Conservation (phyloP, 768 basidiomycete species). For the Inosperma sp. region DNA sequence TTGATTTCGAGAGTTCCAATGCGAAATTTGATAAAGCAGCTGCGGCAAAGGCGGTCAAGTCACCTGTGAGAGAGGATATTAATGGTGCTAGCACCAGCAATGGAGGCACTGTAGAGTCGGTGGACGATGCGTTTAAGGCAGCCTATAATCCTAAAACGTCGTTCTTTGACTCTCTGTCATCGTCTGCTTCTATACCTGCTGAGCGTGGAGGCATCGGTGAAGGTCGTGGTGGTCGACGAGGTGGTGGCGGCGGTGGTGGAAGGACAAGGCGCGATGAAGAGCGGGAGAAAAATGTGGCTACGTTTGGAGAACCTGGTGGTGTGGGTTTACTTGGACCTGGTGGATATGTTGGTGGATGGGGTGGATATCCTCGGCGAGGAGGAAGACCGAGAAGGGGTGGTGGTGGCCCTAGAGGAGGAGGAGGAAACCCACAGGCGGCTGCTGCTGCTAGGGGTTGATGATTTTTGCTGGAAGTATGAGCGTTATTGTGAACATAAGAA, state of each 20-base stretch:
- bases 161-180: conserved; percentile 72
- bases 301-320: conserved; percentile 83
- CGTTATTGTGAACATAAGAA: no score
- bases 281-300: conserved; percentile 77
- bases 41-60: conserved; percentile 27
- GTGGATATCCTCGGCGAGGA: conserved; percentile 56
- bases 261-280: conserved; percentile 77
- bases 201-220: conserved; percentile 40
- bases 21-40: conserved; percentile 78
- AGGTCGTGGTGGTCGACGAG: conserved; percentile 33
- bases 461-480: no score
- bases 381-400: conserved; percentile 35
- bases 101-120: conserved; percentile 22
- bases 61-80: conserved; percentile 23
- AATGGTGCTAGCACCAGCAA: conserved; percentile 11
- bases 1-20: conserved; percentile 76
- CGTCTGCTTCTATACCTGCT: conserved; percentile 30
- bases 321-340: conserved; percentile 75
- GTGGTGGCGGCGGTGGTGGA: conserved; percentile 42
- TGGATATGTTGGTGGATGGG: conserved; percentile 76
- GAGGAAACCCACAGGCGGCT: conserved; percentile 13
- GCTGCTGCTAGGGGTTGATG: conserved; percentile 18
- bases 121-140: conserved; percentile 27
- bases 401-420: conserved; percentile 21
- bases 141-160: conserved; percentile 77